These are phyloP conservation scores for Avena insularis DNA, from an alignment of 176 grass and related monocot genomes.

Conservation along the genomic window DNA sequence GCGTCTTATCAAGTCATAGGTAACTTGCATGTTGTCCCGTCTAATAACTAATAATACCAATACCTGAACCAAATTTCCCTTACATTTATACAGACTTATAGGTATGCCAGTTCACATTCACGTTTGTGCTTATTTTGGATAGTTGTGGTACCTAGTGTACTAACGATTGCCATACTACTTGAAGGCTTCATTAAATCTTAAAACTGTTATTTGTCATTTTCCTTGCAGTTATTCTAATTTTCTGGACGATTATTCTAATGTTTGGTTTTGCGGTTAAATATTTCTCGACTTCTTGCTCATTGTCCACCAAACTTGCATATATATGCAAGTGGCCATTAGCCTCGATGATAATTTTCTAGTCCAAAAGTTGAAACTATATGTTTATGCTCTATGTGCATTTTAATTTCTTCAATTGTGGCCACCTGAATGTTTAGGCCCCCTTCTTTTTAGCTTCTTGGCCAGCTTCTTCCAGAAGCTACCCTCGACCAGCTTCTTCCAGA, in stretches of 20 bases:
- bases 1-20: not conserved
- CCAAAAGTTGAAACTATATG: not conserved
- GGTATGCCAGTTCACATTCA: not conserved
- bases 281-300: not conserved
- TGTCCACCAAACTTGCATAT: not conserved
- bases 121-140: no score
- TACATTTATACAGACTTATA: not conserved
- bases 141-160: no score
- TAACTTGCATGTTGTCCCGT: not conserved
- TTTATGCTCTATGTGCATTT: not conserved
- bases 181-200: not conserved
- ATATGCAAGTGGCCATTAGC: not conserved
- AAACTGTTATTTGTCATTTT: not conserved
- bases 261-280: not conserved
- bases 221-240: not conserved
- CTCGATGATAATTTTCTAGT: not conserved
- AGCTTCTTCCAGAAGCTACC: no score
- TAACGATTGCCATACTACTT: no score
- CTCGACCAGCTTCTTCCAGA: no score
- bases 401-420: not conserved
- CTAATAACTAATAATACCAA: not conserved
- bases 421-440: not conserved
- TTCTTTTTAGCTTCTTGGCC: no score
- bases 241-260: not conserved
- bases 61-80: not conserved